Conservation (phyloP, 805 yeast genomes). For the Torulaspora franciscae region DNA sequence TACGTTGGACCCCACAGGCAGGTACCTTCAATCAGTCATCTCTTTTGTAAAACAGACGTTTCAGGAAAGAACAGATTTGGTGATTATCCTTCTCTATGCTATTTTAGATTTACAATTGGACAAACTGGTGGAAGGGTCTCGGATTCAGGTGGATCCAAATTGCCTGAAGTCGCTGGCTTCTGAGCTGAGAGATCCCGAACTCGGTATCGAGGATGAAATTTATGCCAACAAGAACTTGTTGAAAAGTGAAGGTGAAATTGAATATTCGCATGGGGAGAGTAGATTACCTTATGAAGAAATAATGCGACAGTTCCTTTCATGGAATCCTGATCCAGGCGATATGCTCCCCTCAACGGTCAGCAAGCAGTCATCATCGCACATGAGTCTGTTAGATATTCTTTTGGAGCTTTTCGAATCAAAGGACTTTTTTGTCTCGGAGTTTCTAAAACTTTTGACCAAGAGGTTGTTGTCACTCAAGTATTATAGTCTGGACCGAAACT, state of each 20-base stretch:
- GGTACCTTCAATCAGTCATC: constrained; percentile 69
- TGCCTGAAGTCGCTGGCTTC: constrained; percentile 32
- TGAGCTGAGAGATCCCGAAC: constrained; percentile 42
- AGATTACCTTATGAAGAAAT: constrained; percentile 18
- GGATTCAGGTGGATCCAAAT: constrained; percentile 4
- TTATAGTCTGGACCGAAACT: constrained; percentile 25
- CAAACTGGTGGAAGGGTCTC: constrained; percentile 14
- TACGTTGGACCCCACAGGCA: constrained; percentile 82
- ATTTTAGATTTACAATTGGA: constrained; percentile 43
- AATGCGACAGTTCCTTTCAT: constrained; percentile 20
- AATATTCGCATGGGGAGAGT: not conserved
- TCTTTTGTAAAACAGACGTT: constrained; percentile 70
- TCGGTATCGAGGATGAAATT: constrained; percentile 16
- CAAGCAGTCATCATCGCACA: constrained; percentile 10
- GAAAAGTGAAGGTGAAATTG: not conserved
- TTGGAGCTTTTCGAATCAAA: constrained; percentile 27
- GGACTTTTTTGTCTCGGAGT: constrained; percentile 24
- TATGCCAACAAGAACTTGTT: not conserved
- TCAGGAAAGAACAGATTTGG: constrained; percentile 68
- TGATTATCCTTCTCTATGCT: constrained; percentile 65
- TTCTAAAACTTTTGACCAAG: constrained; percentile 22
- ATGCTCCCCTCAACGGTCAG: constrained; percentile 9
- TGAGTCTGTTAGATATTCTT: constrained; percentile 24
- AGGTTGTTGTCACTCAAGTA: constrained; percentile 21
- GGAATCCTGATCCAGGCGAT: constrained; percentile 30